A percentile compares a stretch with the other conserved stretches of the same genome.
phyloP scores from a whole-genome alignment of 345 rosid genomes.

The Leavenworthia alabamica region DNA sequence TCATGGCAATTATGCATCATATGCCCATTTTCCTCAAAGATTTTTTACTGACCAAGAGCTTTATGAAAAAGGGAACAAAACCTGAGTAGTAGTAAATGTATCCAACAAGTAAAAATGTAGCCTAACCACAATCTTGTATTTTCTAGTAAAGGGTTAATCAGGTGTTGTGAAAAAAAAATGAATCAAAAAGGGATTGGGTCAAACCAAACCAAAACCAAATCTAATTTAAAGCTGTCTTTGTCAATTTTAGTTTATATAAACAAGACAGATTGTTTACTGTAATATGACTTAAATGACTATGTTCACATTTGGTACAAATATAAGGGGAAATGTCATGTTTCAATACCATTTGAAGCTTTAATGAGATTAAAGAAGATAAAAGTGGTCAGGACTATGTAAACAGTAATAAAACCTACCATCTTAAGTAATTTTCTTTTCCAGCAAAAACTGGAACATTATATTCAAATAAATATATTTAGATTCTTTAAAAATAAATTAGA shows the following conservation, averaged over 20 bases:
- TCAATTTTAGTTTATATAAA: neutral
- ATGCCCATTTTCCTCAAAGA: slow-evolving; percentile 61
- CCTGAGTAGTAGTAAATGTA: neutral
- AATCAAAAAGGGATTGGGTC: too few relatives aligned
- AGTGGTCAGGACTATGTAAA: neutral
- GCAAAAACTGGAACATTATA: neutral
- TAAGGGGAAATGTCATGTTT: too few relatives aligned
- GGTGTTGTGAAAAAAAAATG: too few relatives aligned
- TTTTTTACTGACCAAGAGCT: slow-evolving; percentile 40
- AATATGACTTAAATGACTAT: too few relatives aligned
- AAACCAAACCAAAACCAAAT: neutral
- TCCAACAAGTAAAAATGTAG: neutral
- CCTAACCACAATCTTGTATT: neutral
- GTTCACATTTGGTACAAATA: too few relatives aligned
- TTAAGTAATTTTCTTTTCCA: neutral
- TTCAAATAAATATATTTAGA: neutral
- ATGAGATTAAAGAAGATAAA: neutral
- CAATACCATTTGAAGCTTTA: too few relatives aligned
- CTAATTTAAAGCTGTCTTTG: neutral
- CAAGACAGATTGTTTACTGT: neutral
- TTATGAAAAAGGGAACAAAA: slow-evolving; percentile 35
- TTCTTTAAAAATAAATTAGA: neutral
- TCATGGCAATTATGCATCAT: slow-evolving; percentile 53
- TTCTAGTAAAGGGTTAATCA: neutral
- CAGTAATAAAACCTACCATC: too few relatives aligned